Percentiles rank a stretch among this genome's conserved stretches.
Evolutionary conservation across 1,284 basidiomycete species (phyloP).

Genomic region (Coniferiporia sulphurascens): DNA sequence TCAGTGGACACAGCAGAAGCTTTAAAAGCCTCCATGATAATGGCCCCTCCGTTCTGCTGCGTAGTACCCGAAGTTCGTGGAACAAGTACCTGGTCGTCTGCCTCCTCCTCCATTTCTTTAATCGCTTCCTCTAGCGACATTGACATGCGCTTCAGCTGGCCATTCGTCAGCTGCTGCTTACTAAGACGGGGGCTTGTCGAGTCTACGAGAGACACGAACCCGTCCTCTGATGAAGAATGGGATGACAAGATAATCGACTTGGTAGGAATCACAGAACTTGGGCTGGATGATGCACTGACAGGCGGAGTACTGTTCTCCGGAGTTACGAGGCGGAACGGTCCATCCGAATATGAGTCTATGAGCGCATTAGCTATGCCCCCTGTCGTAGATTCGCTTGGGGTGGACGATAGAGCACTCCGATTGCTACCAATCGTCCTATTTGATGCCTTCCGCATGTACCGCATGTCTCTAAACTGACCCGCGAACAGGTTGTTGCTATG

Average conservation of each 20-base stretch:
- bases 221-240: slow-evolving; percentile 22
- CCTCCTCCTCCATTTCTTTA: slow-evolving; percentile 54
- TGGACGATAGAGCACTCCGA: slow-evolving; percentile 44
- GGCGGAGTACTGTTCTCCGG: slow-evolving; percentile 42
- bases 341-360: slow-evolving; percentile 41
- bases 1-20: slow-evolving; percentile 13
- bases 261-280: slow-evolving; percentile 34
- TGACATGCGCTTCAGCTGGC: slow-evolving; percentile 58
- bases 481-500: slow-evolving; percentile 82
- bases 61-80: slow-evolving; percentile 36
- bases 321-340: slow-evolving; percentile 41
- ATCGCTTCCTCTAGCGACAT: slow-evolving; percentile 69
- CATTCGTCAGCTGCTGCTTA: slow-evolving; percentile 44
- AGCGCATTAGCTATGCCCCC: slow-evolving; percentile 39
- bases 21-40: slow-evolving; percentile 1
- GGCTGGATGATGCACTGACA: slow-evolving; percentile 44
- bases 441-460: slow-evolving; percentile 51
- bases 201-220: slow-evolving; percentile 19
- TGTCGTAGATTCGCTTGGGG: slow-evolving; percentile 43
- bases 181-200: slow-evolving; percentile 37
- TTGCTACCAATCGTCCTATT: slow-evolving; percentile 42
- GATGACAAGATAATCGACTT: slow-evolving; percentile 37
- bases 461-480: slow-evolving; percentile 66
- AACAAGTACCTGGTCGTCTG: slow-evolving; percentile 67
- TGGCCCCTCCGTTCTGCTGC: slow-evolving; percentile 5